Percentiles rank a stretch among this genome's conserved stretches.
Evolutionary conservation across 176 grass and related monocot genomes (phyloP).

Genomic region (Oryza rufipogon): DNA sequence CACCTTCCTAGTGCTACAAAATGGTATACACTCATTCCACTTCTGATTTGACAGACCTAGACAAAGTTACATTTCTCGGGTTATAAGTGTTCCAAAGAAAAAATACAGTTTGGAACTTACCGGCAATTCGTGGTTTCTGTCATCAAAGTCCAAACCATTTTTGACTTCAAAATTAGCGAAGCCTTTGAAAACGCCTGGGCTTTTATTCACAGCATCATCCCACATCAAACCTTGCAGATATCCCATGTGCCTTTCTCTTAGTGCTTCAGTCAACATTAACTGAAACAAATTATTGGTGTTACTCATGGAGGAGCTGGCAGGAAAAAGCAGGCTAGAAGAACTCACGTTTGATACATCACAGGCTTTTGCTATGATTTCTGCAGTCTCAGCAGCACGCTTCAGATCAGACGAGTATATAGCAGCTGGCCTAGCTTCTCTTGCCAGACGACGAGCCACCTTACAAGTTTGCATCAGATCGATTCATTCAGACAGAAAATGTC

Average conservation of each 20-base stretch:
- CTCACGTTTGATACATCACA: slow-evolving; percentile 58
- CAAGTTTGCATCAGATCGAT: neutral
- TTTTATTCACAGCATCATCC: slow-evolving; percentile 52
- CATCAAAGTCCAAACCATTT: slow-evolving; percentile 36
- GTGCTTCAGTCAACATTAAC: slow-evolving; percentile 42
- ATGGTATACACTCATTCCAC: no score
- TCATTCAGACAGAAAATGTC: neutral
- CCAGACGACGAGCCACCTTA: slow-evolving; percentile 53
- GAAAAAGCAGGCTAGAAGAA: neutral
- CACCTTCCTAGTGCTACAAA: no score
- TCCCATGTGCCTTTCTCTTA: slow-evolving; percentile 74
- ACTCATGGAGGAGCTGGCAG: neutral
- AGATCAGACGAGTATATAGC: slow-evolving; percentile 69
- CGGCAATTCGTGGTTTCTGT: slow-evolving; percentile 55
- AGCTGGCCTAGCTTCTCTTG: slow-evolving; percentile 54
- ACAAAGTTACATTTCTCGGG: neutral
- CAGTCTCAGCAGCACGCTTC: slow-evolving; percentile 27
- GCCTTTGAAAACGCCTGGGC: slow-evolving; percentile 48
- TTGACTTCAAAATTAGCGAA: slow-evolving; percentile 13
- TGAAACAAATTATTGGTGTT: neutral
- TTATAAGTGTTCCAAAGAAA: no score
- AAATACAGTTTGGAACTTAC: slow-evolving; percentile 24
- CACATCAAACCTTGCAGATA: slow-evolving; percentile 73
- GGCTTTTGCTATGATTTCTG: slow-evolving; percentile 43
- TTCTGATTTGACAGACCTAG: neutral